Evolutionary conservation across 2,329 filamentous ascomycete genomes (phyloP), one percentile per base, ranked within the genome.

Genomic region (Pseudogymnoascus sp.): DNA sequence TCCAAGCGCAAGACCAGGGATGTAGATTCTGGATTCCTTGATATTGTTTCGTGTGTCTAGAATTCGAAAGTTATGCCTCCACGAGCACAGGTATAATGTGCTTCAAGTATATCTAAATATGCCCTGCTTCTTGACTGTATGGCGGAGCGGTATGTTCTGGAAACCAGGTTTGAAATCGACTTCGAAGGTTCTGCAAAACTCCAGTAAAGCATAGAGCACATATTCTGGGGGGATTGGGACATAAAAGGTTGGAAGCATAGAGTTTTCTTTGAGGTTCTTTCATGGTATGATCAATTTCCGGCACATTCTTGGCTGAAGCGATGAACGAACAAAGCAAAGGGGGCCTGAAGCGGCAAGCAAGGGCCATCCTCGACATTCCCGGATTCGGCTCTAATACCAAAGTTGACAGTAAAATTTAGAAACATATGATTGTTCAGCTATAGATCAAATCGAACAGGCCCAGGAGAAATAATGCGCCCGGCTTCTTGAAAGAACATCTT

Each of bases 261-360:
- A 5, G 17, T 57, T 33, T 33, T 19, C 50, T 57, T 57, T 57
- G 28, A 57, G 35, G 28, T 33, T 21, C 28, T 57, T 57, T 33
- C 28, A 35, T 33, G n/a, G 17, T 11, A 19, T 21, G 17, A 57
- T 57, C 17, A 11, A 33, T 57, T 57, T 57, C 50, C 10, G 50
- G 17, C n/a, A 17, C 50, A 57, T 57, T 57, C 50, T 15, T 57
- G n/a, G n/a, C 50, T 33, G 50, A 57, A 57, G n/a, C 50, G 17
- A 57, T 28, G 50, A 57, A 33, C 31, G 50, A 57, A 57, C 50
- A 57, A 57, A 57, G 50, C 50, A 57, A 57, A 57, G 50, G 28
- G 26, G 50, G 17, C 17, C 28, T 35, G 50, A 33, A 57, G 50
- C 50, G 28, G 15, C 44, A 53, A 28, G 23, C 9, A 50, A 50